Evolutionary conservation across 345 rosid species (phyloP), one percentile per base, ranked within the genome.

Genomic region (Pistacia atlantica): DNA sequence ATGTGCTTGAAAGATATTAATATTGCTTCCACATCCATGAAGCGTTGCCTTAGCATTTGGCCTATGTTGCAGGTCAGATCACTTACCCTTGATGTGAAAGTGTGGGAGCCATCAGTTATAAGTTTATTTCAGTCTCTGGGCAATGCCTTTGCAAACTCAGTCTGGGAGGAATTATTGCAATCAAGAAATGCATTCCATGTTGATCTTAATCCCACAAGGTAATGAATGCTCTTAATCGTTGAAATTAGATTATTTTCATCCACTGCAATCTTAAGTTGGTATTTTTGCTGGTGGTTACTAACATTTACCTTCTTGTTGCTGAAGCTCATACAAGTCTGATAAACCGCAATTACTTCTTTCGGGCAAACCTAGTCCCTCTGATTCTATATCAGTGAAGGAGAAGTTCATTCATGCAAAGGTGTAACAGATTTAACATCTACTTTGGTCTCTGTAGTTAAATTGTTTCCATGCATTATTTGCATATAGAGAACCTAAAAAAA

Each of bases 341-440:
- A 92, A 83, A 79, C 84, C 86, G 11, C 92, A 87, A 79, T 80
- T 86, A 67, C 84, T 86, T 84, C 83, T 86, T 75, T 75, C 77
- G 20, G 85, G 86, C 73, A 97, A 92, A 75, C 98, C 98, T 51
- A 79, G 77, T 88, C 93, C 77, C 67, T 73, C 82, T 45, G 99
- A 97, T 87, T 81, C 90, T 75, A 91, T 97, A 78, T 86, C 93
- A 75, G 83, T 91, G 28, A 97, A 97, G 89, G 99, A 97, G 89
- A 94, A 94, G 84, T 97, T 90, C 82, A 97, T 97, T 71, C 99
- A 94, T 82, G 94, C 97, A 60, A 97, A 97, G 97, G 99, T 97
- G 65, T 58, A 25, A 48, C 42, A n/a, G 20, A 38, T 62, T 62
- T 57, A 16, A 65, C 55, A 11, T 78, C 8, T 4, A 37, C 17